phyloP scores from a whole-genome alignment of 192 early-diverging fungal species.

The Dissophora ornata region DNA sequence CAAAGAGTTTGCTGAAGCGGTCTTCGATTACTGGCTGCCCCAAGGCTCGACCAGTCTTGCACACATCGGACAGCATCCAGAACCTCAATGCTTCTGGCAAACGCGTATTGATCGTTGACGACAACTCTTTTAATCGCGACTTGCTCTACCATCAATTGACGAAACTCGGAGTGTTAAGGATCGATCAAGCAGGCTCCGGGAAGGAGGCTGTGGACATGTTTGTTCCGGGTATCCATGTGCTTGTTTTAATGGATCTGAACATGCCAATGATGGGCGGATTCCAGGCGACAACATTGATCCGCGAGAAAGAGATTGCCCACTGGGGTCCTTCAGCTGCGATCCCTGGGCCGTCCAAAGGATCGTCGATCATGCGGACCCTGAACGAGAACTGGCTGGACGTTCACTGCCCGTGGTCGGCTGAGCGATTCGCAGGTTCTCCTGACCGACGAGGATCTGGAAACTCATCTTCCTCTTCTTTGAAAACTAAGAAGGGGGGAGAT shows the following conservation, averaged over 20 bases:
- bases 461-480: background rate
- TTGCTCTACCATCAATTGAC: constrained; percentile 37
- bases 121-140: constrained; percentile 45
- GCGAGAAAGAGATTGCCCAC: constrained; percentile 32
- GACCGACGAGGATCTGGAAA: constrained; percentile 20
- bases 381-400: constrained; percentile 16
- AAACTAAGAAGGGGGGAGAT: background rate
- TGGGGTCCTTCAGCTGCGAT: constrained; percentile 9
- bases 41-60: constrained; percentile 16
- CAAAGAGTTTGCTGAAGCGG: constrained; percentile 38
- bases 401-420: constrained; percentile 35
- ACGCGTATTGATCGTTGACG: constrained; percentile 49
- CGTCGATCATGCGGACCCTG: background rate
- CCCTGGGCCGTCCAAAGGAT: background rate
- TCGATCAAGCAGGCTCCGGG: constrained; percentile 41
- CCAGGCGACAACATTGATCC: constrained; percentile 34
- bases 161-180: constrained; percentile 30
- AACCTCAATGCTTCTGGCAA: constrained; percentile 28
- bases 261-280: constrained; percentile 50
- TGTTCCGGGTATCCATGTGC: constrained; percentile 18
- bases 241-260: constrained; percentile 52
- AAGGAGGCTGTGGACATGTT: constrained; percentile 47
- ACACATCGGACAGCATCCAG: constrained; percentile 27
- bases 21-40: background rate
- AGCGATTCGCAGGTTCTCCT: constrained; percentile 25